A percentile compares a stretch with the other conserved stretches of the same genome.
Evolutionary conservation across 2,329 filamentous ascomycete species (phyloP).

Genomic region (Colletotrichum nymphaeae): DNA sequence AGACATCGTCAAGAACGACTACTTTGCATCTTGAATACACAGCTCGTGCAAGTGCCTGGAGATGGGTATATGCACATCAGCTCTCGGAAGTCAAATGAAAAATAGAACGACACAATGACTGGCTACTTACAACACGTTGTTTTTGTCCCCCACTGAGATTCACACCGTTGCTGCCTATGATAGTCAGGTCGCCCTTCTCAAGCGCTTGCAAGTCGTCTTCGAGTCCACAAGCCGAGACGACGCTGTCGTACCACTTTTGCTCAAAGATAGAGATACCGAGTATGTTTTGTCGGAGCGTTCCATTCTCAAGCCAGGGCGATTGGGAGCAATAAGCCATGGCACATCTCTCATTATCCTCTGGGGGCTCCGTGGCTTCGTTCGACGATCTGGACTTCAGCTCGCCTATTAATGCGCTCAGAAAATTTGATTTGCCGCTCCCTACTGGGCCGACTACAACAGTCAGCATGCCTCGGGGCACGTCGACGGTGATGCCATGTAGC

Average conservation of each 20-base stretch:
- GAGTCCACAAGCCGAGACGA: constrained; percentile 13
- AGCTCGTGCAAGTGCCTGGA: constrained; percentile 11
- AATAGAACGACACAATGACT: background rate
- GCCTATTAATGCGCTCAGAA: constrained; percentile 21
- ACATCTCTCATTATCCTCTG: background rate
- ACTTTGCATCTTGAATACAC: constrained; percentile 10
- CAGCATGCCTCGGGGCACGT: background rate
- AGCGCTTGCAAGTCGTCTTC: constrained; percentile 4
- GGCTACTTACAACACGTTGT: constrained; percentile 25
- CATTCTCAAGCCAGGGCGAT: constrained; percentile 22
- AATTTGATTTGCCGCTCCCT: constrained; percentile 29
- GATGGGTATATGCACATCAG: no score
- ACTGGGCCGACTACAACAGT: constrained; percentile 28
- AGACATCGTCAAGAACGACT: constrained; percentile 26
- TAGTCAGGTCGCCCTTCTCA: background rate
- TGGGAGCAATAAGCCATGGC: constrained; percentile 16
- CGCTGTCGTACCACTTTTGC: constrained; percentile 3
- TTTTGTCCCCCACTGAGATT: constrained; percentile 21
- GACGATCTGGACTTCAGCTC: background rate
- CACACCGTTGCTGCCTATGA: constrained; percentile 17
- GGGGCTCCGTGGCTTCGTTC: background rate
- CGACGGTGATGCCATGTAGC: background rate
- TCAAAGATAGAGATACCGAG: background rate
- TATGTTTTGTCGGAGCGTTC: constrained; percentile 10
- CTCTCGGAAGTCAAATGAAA: background rate